Percentiles rank a stretch among this genome's conserved stretches.
These are phyloP conservation scores for Vanilla planifolia DNA, from an alignment of 106 monocot species.

Conservation along the genomic window DNA sequence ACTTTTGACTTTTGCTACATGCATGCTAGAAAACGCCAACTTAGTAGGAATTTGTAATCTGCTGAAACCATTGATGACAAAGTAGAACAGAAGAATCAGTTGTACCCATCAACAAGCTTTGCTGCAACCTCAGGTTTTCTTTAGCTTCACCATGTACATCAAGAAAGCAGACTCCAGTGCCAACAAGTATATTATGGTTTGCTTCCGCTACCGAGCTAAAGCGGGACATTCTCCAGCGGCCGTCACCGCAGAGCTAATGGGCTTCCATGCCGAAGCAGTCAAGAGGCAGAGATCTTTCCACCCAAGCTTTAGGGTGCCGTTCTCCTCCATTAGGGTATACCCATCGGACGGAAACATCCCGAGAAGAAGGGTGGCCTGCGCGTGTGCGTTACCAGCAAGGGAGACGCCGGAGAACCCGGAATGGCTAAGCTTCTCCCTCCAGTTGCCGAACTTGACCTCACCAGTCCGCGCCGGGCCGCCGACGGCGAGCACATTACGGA, in stretches of 20 bases:
- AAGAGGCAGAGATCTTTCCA: slow-evolving; percentile 95
- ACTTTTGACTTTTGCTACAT: no score
- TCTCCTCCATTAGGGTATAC: slow-evolving; percentile 90
- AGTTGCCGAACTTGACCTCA: slow-evolving; percentile 75
- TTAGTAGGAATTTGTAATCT: no score
- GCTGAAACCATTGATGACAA: no score
- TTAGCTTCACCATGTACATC: no score
- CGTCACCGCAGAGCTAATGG: slow-evolving; percentile 15
- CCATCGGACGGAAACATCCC: slow-evolving; percentile 97
- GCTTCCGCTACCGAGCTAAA: background rate
- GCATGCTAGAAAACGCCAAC: no score
- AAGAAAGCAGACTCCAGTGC: no score
- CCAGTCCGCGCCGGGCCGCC: slow-evolving; percentile 85
- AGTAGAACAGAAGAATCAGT: no score
- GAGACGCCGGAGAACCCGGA: slow-evolving; percentile 76
- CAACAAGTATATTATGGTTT: no score
- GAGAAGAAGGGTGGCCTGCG: slow-evolving; percentile 70
- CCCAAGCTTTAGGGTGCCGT: slow-evolving; percentile 87
- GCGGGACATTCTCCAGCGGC: background rate
- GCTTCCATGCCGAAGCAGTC: slow-evolving; percentile 91
- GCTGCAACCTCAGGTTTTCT: no score
- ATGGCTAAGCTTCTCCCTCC: slow-evolving; percentile 85
- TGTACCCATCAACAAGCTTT: no score
- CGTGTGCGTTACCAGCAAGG: slow-evolving; percentile 82
- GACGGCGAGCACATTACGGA: slow-evolving; percentile 88